A percentile compares a stretch with the other conserved stretches of the same genome.
These are phyloP conservation scores for Coemansia sp. DNA, from an alignment of 192 early-diverging fungal genomes.

Conservation along the genomic window DNA sequence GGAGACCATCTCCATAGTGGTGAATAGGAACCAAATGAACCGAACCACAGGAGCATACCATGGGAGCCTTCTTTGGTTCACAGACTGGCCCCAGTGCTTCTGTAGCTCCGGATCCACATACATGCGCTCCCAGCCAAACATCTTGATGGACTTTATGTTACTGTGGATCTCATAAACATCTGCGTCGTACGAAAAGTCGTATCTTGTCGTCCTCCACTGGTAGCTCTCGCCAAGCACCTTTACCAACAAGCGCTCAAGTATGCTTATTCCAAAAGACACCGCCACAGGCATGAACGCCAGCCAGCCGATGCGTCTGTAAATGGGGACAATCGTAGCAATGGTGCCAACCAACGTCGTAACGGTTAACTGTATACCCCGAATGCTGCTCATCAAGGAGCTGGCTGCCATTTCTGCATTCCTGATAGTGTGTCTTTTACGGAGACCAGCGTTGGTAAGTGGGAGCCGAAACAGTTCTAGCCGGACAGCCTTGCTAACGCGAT, in stretches of 20 bases:
- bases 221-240: background rate
- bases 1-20: background rate
- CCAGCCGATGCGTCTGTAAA: conserved; percentile 27
- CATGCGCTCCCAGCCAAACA: conserved; percentile 45
- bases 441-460: conserved; percentile 14
- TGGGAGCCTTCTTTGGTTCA: conserved; percentile 1
- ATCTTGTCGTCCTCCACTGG: background rate
- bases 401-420: background rate
- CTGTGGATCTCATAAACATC: conserved; percentile 12
- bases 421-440: conserved; percentile 6
- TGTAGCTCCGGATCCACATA: conserved; percentile 12
- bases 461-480: conserved; percentile 30
- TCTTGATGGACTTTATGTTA: conserved; percentile 31
- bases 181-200: background rate
- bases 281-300: conserved; percentile 17
- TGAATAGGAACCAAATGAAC: conserved; percentile 11
- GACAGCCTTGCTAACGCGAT: conserved; percentile 9
- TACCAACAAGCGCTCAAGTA: background rate
- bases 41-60: conserved; percentile 33
- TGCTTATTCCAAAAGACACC: background rate
- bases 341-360: conserved; percentile 8
- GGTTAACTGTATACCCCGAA: conserved; percentile 1
- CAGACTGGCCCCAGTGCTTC: background rate
- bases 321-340: conserved; percentile 4
- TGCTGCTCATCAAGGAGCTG: conserved; percentile 3